phyloP scores from a whole-genome alignment of 148 eudicot species.

The Spergularia marina region DNA sequence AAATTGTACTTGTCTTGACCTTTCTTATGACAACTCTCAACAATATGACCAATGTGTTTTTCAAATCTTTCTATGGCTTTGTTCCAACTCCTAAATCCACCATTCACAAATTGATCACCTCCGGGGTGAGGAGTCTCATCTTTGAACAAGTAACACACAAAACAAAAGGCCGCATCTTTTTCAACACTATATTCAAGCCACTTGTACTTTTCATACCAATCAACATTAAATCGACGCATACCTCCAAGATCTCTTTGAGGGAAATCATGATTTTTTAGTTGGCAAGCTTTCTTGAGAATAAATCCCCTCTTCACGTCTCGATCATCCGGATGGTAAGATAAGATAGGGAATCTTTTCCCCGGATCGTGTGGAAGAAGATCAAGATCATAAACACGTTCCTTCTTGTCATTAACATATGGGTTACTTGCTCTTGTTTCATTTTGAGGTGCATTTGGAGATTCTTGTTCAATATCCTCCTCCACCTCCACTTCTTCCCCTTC shows the following conservation, averaged over 20 bases:
- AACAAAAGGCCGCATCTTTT: conserved; percentile 10
- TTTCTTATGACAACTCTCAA: background rate
- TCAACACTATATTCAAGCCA: conserved; percentile 18
- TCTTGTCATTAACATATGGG: background rate
- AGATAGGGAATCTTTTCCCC: background rate
- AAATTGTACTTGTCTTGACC: background rate
- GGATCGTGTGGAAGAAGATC: conserved; percentile 18
- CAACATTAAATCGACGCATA: background rate
- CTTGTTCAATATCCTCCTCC: background rate
- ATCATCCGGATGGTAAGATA: background rate
- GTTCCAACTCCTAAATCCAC: conserved; percentile 8
- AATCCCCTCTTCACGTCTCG: conserved; percentile 12
- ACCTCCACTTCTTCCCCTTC: no score
- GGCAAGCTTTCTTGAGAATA: background rate
- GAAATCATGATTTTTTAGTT: background rate
- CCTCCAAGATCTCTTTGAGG: background rate
- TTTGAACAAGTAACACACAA: conserved; percentile 9
- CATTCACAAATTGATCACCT: background rate
- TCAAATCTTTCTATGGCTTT: background rate
- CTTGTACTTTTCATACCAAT: conserved; percentile 6
- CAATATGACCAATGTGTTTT: background rate
- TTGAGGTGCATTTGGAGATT: background rate
- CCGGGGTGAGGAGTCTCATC: background rate
- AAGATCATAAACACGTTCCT: background rate
- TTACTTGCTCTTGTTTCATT: background rate